phyloP scores from a whole-genome alignment of 345 rosid genomes.

The Salix caprea region DNA sequence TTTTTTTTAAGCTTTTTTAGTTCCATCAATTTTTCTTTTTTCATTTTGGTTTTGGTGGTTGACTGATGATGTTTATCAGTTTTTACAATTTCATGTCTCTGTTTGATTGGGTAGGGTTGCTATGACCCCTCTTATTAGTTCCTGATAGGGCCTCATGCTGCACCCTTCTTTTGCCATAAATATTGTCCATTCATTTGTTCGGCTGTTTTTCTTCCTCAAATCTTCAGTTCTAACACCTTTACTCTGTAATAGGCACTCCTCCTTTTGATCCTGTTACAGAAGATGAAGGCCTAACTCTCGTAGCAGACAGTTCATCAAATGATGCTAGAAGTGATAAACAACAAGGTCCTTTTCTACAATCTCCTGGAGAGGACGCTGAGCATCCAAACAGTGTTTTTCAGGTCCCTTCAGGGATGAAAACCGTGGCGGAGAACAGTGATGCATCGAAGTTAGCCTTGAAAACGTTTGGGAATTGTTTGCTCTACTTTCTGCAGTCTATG shows the following conservation, averaged over 20 bases:
- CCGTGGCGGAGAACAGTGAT: background rate
- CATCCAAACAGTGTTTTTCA: conserved; percentile 7
- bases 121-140: conserved; percentile 12
- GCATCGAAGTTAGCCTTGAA: background rate
- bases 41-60: background rate
- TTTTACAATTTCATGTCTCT: background rate
- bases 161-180: background rate
- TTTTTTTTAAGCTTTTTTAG: too few species aligned
- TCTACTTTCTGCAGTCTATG: conserved; percentile 2
- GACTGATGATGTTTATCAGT: background rate
- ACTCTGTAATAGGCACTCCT: conserved; percentile 7
- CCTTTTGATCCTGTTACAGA: conserved; percentile 9
- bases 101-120: conserved; percentile 30
- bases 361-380: conserved; percentile 12
- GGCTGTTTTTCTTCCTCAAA: background rate
- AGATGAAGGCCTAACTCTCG: conserved; percentile 6
- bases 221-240: background rate
- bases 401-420: background rate
- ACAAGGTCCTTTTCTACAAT: background rate
- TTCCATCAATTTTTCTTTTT: too few species aligned
- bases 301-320: background rate
- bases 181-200: background rate
- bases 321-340: background rate
- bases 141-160: background rate
- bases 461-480: background rate